These are phyloP conservation scores for Cyclotella atomus DNA, from an alignment of 108 stramenopile genomes.

Conservation along the genomic window DNA sequence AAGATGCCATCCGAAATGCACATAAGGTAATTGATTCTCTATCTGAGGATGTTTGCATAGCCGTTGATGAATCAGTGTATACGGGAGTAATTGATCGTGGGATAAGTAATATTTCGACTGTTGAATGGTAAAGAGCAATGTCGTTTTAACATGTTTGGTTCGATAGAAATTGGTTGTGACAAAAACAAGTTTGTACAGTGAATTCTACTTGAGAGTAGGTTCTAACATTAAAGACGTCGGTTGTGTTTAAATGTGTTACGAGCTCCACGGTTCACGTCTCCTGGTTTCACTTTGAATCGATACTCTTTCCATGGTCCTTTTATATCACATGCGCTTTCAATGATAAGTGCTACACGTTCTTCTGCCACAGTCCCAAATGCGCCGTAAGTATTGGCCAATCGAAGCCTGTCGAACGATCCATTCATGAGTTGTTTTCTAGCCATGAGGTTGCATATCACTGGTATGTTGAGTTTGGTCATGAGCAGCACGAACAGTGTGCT, in stretches of 20 bases:
- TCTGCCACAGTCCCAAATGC: slow-evolving; percentile 67
- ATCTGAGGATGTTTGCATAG: too few species aligned
- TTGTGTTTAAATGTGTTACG: slow-evolving; percentile 65
- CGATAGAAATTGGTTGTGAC: too few species aligned
- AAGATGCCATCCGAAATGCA: too few species aligned
- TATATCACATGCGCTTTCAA: slow-evolving; percentile 44
- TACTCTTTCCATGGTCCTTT: slow-evolving; percentile 71
- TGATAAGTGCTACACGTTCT: slow-evolving; percentile 57
- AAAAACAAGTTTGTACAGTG: too few species aligned
- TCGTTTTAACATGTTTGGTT: too few species aligned
- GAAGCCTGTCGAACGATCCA: slow-evolving; percentile 65
- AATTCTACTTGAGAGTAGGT: slow-evolving; percentile 48
- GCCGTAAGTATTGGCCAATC: slow-evolving; percentile 67
- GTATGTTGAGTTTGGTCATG: slow-evolving; percentile 52
- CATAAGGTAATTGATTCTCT: too few species aligned
- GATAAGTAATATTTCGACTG: too few species aligned
- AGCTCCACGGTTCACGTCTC: slow-evolving; percentile 45
- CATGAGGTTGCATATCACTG: slow-evolving; percentile 57
- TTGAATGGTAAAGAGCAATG: too few species aligned
- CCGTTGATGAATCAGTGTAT: too few species aligned
- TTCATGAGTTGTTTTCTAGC: slow-evolving; percentile 66
- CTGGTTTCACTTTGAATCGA: slow-evolving; percentile 69
- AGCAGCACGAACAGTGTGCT: slow-evolving; percentile 36
- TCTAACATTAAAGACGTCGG: slow-evolving; percentile 72
- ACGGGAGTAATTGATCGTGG: too few species aligned